Evolutionary conservation across 768 basidiomycete genomes (phyloP), one percentile per base, ranked within the genome.

Genomic region (Suillus americanus): DNA sequence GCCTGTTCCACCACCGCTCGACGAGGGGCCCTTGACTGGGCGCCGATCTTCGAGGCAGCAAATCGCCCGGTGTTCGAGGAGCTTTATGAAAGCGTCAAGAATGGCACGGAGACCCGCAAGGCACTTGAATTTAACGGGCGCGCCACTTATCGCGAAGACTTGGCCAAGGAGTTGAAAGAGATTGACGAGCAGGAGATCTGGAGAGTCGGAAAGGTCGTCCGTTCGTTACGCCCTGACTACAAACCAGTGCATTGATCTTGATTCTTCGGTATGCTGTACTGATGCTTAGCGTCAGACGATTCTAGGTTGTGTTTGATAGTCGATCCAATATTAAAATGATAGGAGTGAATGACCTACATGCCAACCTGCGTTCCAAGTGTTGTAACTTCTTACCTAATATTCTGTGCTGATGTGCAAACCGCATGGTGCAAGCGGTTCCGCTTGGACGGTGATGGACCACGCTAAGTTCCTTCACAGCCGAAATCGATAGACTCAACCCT

Each of bases 181-280:
- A 99, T 99, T 73, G 89, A 99, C 80, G 88, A 94, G 79, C 97
- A 98, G 80, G 97, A 98, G 83, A 98, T 99, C 78, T 99, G 97
- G 97, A 83, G 94, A 66, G 96, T 97, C 66, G 95, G 90, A 86
- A 95, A 97, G 84, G 87, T 86, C 65, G 96, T 99, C 61, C 90
- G 96, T 65, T 90, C 90, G 20, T 80, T 97, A 74, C 91, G 93
- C 66, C 92, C 92, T 51, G 92, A 94, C 74, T 87, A 88, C 81
- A 93, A 90, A 33, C 51, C 51, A 53, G 51, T 10, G 16, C 9
- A 30, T 30, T 53, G 51, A 53, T 18, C 25, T 14, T 48, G n/a
- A 23, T 48, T 25, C 23, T 25, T 28, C 25, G 51, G 30, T 18
- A 33, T 53, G 18, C 3, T 50, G 25, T 28, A 30, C 30, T 30